Percentiles rank a stretch among this genome's conserved stretches.
phyloP scores from a whole-genome alignment of 2,329 filamentous ascomycete species.

The Aureobasidium musti region DNA sequence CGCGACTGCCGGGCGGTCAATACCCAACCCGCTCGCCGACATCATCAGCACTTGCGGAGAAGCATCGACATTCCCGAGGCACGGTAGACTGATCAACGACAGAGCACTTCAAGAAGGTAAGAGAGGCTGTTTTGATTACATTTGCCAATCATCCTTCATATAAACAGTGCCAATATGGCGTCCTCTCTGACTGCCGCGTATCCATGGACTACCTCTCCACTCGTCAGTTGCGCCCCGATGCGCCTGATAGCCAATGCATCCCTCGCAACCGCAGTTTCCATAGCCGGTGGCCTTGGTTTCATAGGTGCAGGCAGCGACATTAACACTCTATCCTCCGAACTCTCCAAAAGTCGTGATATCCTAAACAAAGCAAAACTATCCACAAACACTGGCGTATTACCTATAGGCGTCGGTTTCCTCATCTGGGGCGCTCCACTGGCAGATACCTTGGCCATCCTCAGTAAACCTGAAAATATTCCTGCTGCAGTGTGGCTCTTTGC shows the following conservation, averaged over 20 bases:
- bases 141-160: background rate
- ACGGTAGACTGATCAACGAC: background rate
- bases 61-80: constrained; percentile 28
- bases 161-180: background rate
- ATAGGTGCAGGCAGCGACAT: constrained; percentile 46
- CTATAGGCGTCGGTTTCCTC: constrained; percentile 64
- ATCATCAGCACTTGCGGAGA: constrained; percentile 23
- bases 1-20: constrained; percentile 20
- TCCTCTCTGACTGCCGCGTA: constrained; percentile 44
- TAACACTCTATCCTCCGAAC: constrained; percentile 36
- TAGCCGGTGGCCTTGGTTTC: constrained; percentile 52
- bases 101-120: background rate
- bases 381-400: constrained; percentile 40
- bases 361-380: constrained; percentile 30
- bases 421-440: constrained; percentile 50
- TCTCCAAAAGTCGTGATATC: constrained; percentile 35
- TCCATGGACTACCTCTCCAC: constrained; percentile 60
- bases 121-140: background rate
- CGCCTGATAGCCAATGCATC: constrained; percentile 59
- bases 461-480: constrained; percentile 51
- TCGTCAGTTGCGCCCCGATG: constrained; percentile 69
- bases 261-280: constrained; percentile 62
- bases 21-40: background rate
- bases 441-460: constrained; percentile 54
- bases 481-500: constrained; percentile 70